Percentiles rank a stretch among this genome's conserved stretches.
These are phyloP conservation scores for Pseudopithomyces maydicus DNA, from an alignment of 2,329 filamentous ascomycete species.

Conservation along the genomic window DNA sequence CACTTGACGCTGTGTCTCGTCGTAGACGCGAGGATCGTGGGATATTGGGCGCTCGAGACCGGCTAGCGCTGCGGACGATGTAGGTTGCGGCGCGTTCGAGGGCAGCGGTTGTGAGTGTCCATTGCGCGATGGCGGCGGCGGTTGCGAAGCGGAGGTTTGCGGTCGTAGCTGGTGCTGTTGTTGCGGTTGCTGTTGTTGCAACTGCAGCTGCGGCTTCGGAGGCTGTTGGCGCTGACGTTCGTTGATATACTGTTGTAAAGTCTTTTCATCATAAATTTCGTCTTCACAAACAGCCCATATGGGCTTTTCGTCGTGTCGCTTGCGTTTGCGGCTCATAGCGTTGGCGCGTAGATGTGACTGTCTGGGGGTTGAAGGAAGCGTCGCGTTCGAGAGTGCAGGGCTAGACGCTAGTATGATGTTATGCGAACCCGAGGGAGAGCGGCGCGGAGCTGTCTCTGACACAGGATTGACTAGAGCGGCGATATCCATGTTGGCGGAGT, in stretches of 20 bases:
- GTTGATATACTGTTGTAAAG: conserved; percentile 27
- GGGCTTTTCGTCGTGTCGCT: conserved; percentile 42
- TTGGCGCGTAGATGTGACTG: conserved; percentile 23
- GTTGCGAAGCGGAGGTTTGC: conserved; percentile 13
- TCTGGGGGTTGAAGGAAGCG: conserved; percentile 32
- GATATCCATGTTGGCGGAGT: conserved; percentile 42
- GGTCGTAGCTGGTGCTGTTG: conserved; percentile 6
- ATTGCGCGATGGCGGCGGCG: conserved; percentile 19
- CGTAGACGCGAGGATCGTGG: conserved; percentile 67
- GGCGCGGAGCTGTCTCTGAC: conserved; percentile 36
- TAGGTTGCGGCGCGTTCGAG: conserved; percentile 13
- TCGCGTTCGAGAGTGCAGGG: conserved; percentile 33
- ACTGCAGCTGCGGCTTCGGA: conserved; percentile 16
- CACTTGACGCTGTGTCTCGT: conserved; percentile 75
- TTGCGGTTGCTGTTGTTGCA: conserved; percentile 13
- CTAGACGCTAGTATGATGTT: conserved; percentile 32
- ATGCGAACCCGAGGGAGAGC: conserved; percentile 35
- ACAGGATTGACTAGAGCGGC: conserved; percentile 42
- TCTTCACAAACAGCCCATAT: conserved; percentile 42
- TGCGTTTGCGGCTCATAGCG: conserved; percentile 39
- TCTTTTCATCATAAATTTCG: conserved; percentile 22
- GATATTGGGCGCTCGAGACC: conserved; percentile 66
- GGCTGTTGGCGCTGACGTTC: conserved; percentile 23
- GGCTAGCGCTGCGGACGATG: conserved; percentile 18
- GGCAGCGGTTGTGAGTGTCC: conserved; percentile 20